Conservation (phyloP, 805 yeast species). For the Wickerhamiella brachini region DNA sequence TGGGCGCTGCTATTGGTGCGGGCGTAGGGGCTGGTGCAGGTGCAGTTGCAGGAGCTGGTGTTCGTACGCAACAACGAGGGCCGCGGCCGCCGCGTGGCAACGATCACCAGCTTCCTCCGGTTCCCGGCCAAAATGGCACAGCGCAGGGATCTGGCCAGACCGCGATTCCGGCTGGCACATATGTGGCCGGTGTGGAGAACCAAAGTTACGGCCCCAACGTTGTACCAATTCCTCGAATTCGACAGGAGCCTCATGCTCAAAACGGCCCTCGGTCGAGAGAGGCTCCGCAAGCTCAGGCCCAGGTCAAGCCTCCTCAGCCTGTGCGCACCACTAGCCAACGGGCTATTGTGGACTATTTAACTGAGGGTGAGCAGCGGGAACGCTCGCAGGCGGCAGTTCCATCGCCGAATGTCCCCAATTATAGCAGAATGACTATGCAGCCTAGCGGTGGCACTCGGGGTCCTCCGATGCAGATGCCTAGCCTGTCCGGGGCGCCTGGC, state of each 20-base stretch:
- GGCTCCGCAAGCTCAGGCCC: neutral
- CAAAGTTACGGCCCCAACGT: slow-evolving; percentile 20
- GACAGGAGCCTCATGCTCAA: slow-evolving; percentile 6
- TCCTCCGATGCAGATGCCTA: neutral
- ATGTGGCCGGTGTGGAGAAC: slow-evolving; percentile 17
- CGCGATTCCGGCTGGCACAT: slow-evolving; percentile 21
- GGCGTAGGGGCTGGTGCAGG: slow-evolving; percentile 1
- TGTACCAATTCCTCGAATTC: slow-evolving; percentile 19
- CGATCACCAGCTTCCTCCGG: neutral
- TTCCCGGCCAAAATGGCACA: neutral
- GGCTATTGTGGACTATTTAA: neutral
- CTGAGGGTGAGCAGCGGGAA: neutral
- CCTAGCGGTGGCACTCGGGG: neutral
- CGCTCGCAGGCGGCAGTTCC: slow-evolving; percentile 7
- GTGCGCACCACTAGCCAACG: neutral
- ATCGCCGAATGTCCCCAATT: slow-evolving; percentile 10
- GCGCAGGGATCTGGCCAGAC: neutral
- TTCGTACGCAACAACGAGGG: neutral
- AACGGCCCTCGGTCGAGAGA: neutral
- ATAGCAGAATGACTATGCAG: slow-evolving; percentile 8
- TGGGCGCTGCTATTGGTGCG: neutral
- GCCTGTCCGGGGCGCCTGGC: neutral
- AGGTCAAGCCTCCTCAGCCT: neutral
- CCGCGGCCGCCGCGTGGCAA: neutral
- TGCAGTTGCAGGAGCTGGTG: slow-evolving; percentile 3